Evolutionary conservation across 2,329 filamentous ascomycete species (phyloP).

Genomic region (Hypoxylon sp.): DNA sequence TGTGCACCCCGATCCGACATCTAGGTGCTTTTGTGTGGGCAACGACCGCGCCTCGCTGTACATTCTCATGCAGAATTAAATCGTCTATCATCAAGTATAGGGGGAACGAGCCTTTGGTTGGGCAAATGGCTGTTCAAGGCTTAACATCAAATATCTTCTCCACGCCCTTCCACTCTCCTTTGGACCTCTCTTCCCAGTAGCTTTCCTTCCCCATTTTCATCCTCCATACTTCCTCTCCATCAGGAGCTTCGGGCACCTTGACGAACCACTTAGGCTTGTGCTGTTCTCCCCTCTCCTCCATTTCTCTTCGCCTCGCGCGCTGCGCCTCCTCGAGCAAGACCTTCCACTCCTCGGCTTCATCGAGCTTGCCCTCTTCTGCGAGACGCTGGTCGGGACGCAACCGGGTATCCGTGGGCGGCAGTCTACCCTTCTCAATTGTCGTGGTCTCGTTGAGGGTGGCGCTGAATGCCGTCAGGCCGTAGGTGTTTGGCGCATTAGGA

Average conservation of each 20-base stretch:
- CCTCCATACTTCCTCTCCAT: constrained; percentile 79
- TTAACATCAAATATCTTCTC: constrained; percentile 51
- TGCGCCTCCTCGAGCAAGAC: constrained; percentile 88
- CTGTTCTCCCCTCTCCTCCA: constrained; percentile 81
- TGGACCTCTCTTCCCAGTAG: constrained; percentile 89
- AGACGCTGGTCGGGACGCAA: constrained; percentile 90
- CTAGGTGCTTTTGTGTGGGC: constrained; percentile 6
- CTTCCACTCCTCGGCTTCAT: constrained; percentile 88
- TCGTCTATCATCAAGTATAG: constrained; percentile 5
- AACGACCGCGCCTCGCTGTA: constrained; percentile 4
- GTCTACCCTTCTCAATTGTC: constrained; percentile 77
- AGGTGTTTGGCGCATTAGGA: constrained; percentile 82
- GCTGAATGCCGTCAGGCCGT: constrained; percentile 90
- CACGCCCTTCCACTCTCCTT: constrained; percentile 53
- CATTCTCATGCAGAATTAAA: constrained; percentile 11
- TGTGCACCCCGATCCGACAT: constrained; percentile 1
- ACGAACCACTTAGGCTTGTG: constrained; percentile 90
- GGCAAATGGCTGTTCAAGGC: constrained; percentile 19
- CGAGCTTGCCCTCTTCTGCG: constrained; percentile 84
- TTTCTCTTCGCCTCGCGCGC: constrained; percentile 77
- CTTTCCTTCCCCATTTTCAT: constrained; percentile 86
- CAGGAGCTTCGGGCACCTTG: constrained; percentile 71
- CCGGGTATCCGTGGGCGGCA: constrained; percentile 87
- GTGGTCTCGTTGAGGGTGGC: constrained; percentile 92
- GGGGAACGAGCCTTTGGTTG: not conserved